phyloP scores from a whole-genome alignment of 1,284 basidiomycete species.

The Malassezia japonica region DNA sequence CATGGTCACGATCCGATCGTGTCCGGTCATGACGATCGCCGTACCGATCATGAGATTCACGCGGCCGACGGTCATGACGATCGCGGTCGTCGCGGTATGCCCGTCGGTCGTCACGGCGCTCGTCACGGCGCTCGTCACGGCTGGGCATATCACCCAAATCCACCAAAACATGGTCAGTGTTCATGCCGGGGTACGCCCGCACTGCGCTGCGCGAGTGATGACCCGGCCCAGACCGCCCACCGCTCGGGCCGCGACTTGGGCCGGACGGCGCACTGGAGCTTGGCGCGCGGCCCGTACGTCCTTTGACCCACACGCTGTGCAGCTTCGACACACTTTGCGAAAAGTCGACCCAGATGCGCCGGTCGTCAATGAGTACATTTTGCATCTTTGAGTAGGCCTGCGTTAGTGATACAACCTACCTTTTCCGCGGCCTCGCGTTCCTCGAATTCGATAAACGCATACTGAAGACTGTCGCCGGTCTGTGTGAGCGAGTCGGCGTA shows the following conservation, averaged over 20 bases:
- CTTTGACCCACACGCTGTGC: slow-evolving; percentile 50
- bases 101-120: too few species aligned
- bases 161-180: neutral
- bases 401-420: slow-evolving; percentile 51
- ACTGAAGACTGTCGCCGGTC: slow-evolving; percentile 90
- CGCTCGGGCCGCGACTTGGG: too few species aligned
- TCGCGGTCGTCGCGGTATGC: neutral
- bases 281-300: slow-evolving; percentile 23
- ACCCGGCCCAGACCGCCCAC: too few species aligned
- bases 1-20: too few species aligned
- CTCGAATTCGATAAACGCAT: slow-evolving; percentile 98
- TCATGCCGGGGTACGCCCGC: neutral
- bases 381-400: slow-evolving; percentile 99
- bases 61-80: neutral
- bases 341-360: slow-evolving; percentile 97
- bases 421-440: slow-evolving; percentile 82
- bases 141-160: neutral
- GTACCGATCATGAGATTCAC: neutral
- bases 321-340: slow-evolving; percentile 62
- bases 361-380: slow-evolving; percentile 95
- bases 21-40: neutral
- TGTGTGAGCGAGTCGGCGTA: slow-evolving; percentile 9
- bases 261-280: neutral
- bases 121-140: neutral
- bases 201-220: too few species aligned